Evolutionary conservation across 306 rosid species (phyloP), one percentile per base, ranked within the genome.

Genomic region (Nissolia schottii): DNA sequence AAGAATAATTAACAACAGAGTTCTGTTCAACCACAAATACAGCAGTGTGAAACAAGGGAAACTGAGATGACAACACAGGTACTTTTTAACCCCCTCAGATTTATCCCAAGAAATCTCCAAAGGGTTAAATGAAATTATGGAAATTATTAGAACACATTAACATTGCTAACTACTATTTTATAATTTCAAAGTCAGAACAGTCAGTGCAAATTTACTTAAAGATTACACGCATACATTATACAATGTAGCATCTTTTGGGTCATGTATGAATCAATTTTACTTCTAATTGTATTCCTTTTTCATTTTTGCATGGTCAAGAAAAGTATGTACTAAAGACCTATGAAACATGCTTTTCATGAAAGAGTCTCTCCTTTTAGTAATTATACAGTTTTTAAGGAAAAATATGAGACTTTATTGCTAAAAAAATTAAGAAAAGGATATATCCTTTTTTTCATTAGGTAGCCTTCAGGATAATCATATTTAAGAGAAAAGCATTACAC

Each of bases 171-270:
- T 8, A 29, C 24, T 11, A 28, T 28, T 35, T 27, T 35, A 20
- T 23, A 73, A 37, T 24, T 58, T 66, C 71, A 60, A 75, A 78
- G 29, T 68, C n/a, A 80, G 40, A 15, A 24, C 77, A 51, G 11
- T 40, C 16, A 19, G 54, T n/a, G 60, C 13, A 46, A 59, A 16
- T 35, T 55, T 43, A 38, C 43, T 51, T n/a, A 40, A 70, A 70
- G 45, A 57, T 37, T 34, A 64, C 37, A 62, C 55, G 45, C 70
- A 12, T 50, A 6, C 43, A 43, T 20, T 9, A 41, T 12, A 12
- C 46, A 75, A 40, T 19, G 37, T 37, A 70, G 53, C 27, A 55
- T 56, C 50, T 20, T 32, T 22, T 15, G 49, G 71, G 19, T 58
- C 49, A 62, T 8, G n/a, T 13, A 54, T 40, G 63, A 31, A 64